A percentile compares a stretch with the other conserved stretches of the same genome.
Evolutionary conservation across 306 rosid genomes (phyloP).

Genomic region (Trifolium pratense): DNA sequence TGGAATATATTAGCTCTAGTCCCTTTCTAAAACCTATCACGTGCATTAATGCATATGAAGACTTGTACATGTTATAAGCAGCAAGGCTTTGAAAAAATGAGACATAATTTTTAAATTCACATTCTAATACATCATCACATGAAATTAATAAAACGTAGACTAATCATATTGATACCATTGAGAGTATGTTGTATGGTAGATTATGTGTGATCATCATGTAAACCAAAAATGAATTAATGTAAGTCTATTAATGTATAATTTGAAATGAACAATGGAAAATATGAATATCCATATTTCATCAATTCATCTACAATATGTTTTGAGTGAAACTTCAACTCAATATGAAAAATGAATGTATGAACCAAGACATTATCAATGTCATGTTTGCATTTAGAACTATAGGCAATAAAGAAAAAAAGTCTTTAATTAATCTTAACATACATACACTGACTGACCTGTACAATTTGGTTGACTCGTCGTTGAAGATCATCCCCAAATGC

Average conservation of each 20-base stretch:
- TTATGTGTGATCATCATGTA: constrained; percentile 23
- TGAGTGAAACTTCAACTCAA: constrained; percentile 13
- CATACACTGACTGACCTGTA: constrained; percentile 55
- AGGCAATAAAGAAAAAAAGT: neutral
- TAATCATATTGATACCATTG: constrained; percentile 5
- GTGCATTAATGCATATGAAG: neutral
- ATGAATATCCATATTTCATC: too few relatives aligned
- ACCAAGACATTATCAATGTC: neutral
- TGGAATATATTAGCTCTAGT: constrained; percentile 11
- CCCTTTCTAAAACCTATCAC: constrained; percentile 4
- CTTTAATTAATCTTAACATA: neutral
- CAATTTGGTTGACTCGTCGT: constrained; percentile 57
- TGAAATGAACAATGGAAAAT: neutral
- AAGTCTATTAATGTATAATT: neutral
- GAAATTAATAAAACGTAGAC: constrained; percentile 3
- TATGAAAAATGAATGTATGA: constrained; percentile 21
- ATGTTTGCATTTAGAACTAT: neutral
- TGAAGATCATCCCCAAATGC: constrained; percentile 62
- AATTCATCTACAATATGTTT: neutral
- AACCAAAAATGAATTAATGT: too few relatives aligned
- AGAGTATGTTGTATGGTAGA: neutral
- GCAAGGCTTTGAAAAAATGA: neutral
- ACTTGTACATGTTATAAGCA: neutral
- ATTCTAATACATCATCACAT: neutral
- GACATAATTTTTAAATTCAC: constrained; percentile 3